A percentile compares a stretch with the other conserved stretches of the same genome.
Evolutionary conservation across 441 rosid species (phyloP).

Genomic region (Arabidopsis lyrata): DNA sequence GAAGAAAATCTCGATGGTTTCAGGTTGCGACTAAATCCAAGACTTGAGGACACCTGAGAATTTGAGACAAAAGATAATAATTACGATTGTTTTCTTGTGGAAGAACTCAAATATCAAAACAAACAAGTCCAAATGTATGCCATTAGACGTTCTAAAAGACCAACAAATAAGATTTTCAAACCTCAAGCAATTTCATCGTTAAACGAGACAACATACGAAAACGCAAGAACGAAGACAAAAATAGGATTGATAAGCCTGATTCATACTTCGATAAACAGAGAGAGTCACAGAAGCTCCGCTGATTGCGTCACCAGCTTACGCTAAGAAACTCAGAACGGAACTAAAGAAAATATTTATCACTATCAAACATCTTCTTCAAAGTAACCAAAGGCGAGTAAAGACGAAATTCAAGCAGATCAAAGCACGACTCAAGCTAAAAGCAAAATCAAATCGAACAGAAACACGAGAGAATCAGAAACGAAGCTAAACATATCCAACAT

Average conservation of each 20-base stretch:
- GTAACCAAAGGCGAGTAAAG: slow-evolving; percentile 20
- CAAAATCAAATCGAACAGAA: slow-evolving; percentile 12
- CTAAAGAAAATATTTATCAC: neutral
- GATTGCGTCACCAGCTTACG: slow-evolving; percentile 14
- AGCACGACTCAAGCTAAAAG: slow-evolving; percentile 20
- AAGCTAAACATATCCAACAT: neutral
- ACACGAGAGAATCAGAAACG: neutral
- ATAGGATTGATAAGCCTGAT: neutral
- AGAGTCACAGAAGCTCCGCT: too few relatives aligned
- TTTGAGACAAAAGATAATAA: neutral
- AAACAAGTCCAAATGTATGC: slow-evolving; percentile 1
- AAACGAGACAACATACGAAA: slow-evolving; percentile 8
- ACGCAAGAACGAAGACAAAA: neutral
- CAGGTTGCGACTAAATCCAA: slow-evolving; percentile 49
- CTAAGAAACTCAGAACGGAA: slow-evolving; percentile 23
- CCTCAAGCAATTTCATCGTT: slow-evolving; percentile 2
- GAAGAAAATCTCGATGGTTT: slow-evolving; percentile 51
- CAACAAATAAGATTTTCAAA: neutral
- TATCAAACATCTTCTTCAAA: neutral
- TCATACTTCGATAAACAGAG: too few relatives aligned
- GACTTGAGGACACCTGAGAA: slow-evolving; percentile 59
- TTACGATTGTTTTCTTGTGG: neutral
- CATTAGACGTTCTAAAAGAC: neutral
- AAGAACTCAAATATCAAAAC: neutral
- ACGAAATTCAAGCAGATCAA: slow-evolving; percentile 27